phyloP scores from a whole-genome alignment of 2,329 filamentous ascomycete genomes.

The Beauveria asiatica region DNA sequence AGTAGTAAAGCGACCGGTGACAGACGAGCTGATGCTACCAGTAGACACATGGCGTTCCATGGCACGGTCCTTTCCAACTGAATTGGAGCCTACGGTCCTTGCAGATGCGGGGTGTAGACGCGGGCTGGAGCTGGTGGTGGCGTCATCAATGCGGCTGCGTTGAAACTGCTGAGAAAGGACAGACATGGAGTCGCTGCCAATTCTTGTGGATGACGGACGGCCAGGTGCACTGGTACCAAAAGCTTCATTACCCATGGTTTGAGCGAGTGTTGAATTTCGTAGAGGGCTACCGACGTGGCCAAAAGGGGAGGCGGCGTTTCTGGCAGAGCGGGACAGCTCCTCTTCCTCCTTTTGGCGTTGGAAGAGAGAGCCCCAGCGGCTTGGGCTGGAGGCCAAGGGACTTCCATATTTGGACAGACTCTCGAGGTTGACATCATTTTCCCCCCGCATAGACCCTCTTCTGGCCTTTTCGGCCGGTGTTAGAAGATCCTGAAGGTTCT shows the following conservation, averaged over 20 bases:
- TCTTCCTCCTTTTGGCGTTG: slow-evolving; percentile 54
- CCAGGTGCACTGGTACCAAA: slow-evolving; percentile 29
- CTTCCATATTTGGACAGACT: slow-evolving; percentile 52
- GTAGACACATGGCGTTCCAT: slow-evolving; percentile 53
- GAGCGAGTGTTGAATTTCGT: slow-evolving; percentile 53
- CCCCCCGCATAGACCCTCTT: slow-evolving; percentile 49
- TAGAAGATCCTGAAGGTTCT: slow-evolving; percentile 55
- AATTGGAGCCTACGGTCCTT: slow-evolving; percentile 30
- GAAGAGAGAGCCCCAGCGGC: slow-evolving; percentile 53
- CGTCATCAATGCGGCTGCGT: slow-evolving; percentile 46
- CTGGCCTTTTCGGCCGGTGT: slow-evolving; percentile 60
- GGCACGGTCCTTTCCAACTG: slow-evolving; percentile 33
- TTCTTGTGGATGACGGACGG: slow-evolving; percentile 30
- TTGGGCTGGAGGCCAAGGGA: slow-evolving; percentile 50
- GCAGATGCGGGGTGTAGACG: slow-evolving; percentile 43
- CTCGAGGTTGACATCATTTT: slow-evolving; percentile 41
- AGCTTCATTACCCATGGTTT: slow-evolving; percentile 43
- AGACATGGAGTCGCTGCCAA: slow-evolving; percentile 45
- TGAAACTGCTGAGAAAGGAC: slow-evolving; percentile 55
- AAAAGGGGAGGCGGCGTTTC: slow-evolving; percentile 43
- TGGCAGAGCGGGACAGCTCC: slow-evolving; percentile 30
- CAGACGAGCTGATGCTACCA: slow-evolving; percentile 46
- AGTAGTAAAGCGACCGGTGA: slow-evolving; percentile 51
- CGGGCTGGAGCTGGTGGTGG: slow-evolving; percentile 35
- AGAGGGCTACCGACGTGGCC: slow-evolving; percentile 59